Evolutionary conservation across 768 basidiomycete species (phyloP).

Genomic region (Collybia nuda): DNA sequence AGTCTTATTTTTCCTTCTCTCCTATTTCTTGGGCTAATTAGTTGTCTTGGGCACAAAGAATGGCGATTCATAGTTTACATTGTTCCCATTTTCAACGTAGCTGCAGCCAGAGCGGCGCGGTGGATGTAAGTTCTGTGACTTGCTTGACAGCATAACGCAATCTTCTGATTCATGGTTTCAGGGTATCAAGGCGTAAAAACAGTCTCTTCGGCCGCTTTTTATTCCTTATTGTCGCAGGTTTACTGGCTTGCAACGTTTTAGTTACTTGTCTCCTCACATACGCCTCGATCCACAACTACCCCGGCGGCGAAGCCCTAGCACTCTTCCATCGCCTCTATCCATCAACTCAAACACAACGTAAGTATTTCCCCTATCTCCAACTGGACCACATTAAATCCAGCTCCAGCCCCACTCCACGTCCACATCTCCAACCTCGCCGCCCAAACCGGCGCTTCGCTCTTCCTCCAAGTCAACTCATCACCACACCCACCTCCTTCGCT

Average conservation of each 20-base stretch:
- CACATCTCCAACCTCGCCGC: constrained; percentile 85
- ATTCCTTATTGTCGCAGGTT: constrained; percentile 42
- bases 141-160: neutral
- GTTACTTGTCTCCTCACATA: constrained; percentile 51
- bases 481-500: constrained; percentile 40
- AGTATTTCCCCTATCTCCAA: neutral
- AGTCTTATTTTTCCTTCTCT: constrained; percentile 51
- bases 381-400: neutral
- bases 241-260: constrained; percentile 53
- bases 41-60: constrained; percentile 88
- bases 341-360: constrained; percentile 18
- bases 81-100: constrained; percentile 78
- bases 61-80: constrained; percentile 95
- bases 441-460: constrained; percentile 89
- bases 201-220: constrained; percentile 42
- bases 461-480: constrained; percentile 67
- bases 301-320: constrained; percentile 76
- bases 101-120: constrained; percentile 65
- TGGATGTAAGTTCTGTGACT: constrained; percentile 53
- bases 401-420: constrained; percentile 41
- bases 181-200: constrained; percentile 49
- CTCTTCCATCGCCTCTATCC: constrained; percentile 56
- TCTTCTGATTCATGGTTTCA: constrained; percentile 15
- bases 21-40: constrained; percentile 61
- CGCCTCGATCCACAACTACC: constrained; percentile 80